Evolutionary conservation across 805 yeast species (phyloP).

Genomic region (Kuraishia ogatae): DNA sequence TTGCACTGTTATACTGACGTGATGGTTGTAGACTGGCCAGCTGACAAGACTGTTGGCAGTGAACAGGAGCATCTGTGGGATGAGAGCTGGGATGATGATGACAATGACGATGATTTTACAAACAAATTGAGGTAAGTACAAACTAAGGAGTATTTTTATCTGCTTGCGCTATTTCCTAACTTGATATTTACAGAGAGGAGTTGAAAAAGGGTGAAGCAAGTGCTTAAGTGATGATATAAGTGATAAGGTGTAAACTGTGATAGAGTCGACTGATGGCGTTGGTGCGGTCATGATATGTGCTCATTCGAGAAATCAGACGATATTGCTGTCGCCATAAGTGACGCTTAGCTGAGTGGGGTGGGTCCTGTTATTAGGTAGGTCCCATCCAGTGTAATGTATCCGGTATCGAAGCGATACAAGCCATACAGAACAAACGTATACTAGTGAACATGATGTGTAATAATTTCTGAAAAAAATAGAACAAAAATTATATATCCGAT

Average conservation of each 20-base stretch:
- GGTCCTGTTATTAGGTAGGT: no score
- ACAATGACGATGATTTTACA: conserved; percentile 84
- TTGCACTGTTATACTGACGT: conserved; percentile 2
- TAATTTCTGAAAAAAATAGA: no score
- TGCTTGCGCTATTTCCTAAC: not conserved
- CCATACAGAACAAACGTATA: no score
- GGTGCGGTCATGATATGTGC: no score
- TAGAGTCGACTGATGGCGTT: no score
- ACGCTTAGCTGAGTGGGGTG: no score
- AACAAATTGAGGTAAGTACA: conserved; percentile 49
- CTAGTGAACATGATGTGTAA: no score
- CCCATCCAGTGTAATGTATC: no score
- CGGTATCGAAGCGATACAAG: no score
- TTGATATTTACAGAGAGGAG: conserved; percentile 2
- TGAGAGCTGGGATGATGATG: conserved; percentile 97
- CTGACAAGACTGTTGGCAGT: conserved; percentile 40
- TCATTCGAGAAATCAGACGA: no score
- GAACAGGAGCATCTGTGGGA: conserved; percentile 73
- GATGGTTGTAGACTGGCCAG: conserved; percentile 52
- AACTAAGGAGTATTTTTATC: not conserved
- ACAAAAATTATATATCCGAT: no score
- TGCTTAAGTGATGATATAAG: not conserved
- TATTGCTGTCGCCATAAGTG: no score
- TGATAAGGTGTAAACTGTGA: not conserved
- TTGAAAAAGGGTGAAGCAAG: conserved; percentile 1